phyloP scores from a whole-genome alignment of 208 protist species.

The Strigomonas galati region DNA sequence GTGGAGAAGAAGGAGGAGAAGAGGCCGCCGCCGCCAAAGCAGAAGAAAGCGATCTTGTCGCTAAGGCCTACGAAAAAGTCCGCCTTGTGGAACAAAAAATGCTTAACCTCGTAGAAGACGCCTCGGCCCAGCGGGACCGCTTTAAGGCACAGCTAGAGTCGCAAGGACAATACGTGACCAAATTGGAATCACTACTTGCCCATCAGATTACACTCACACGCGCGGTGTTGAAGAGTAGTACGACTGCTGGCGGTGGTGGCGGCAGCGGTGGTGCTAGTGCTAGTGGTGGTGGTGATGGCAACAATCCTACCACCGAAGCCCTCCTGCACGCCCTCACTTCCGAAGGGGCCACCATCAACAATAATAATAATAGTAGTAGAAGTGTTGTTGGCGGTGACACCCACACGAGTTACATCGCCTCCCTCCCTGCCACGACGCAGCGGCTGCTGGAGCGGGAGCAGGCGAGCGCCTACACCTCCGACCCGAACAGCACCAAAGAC shows the following conservation, averaged over 20 bases:
- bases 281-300: neutral
- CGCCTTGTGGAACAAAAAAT: conserved; percentile 65
- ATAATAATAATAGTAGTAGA: conserved; percentile 10
- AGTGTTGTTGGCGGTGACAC: no score
- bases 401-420: no score
- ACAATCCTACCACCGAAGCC: neutral
- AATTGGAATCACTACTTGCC: conserved; percentile 56
- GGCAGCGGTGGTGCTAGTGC: neutral
- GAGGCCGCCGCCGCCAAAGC: conserved; percentile 9
- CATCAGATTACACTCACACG: conserved; percentile 75
- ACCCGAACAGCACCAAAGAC: conserved; percentile 18
- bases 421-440: neutral
- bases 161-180: conserved; percentile 31
- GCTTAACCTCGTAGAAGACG: conserved; percentile 70
- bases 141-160: conserved; percentile 60
- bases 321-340: neutral
- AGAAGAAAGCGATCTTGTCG: conserved; percentile 43
- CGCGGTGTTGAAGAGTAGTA: conserved; percentile 25
- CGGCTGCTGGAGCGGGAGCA: conserved; percentile 7
- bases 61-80: conserved; percentile 58
- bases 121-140: conserved; percentile 69
- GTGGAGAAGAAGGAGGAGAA: neutral
- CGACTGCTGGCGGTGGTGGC: neutral
- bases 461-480: neutral
- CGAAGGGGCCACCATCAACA: neutral